Evolutionary conservation across 1,284 basidiomycete species (phyloP).

Genomic region (Cutaneotrichosporon curvatum): DNA sequence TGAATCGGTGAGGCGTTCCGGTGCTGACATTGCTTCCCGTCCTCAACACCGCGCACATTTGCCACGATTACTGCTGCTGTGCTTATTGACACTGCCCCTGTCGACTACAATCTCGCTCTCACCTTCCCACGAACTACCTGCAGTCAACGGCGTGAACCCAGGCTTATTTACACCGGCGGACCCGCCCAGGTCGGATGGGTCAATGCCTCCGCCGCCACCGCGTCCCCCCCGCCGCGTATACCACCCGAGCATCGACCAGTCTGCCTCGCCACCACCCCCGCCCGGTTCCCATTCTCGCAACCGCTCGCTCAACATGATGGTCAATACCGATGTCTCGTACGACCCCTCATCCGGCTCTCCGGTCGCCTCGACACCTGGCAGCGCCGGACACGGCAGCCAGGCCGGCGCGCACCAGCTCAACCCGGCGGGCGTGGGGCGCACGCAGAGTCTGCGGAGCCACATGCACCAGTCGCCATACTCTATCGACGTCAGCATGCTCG

Average conservation of each 20-base stretch:
- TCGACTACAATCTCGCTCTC: too few relatives aligned
- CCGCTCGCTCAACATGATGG: conserved; percentile 30
- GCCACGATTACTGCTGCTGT: not conserved
- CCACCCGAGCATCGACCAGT: conserved; percentile 14
- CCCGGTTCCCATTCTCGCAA: conserved; percentile 21
- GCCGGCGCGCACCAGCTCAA: conserved; percentile 1
- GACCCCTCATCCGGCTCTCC: conserved; percentile 10
- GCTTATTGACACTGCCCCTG: too few relatives aligned
- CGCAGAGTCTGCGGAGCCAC: conserved; percentile 36
- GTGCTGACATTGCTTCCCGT: not conserved
- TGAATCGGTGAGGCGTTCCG: not conserved
- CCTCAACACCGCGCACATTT: not conserved
- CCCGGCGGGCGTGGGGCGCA: conserved; percentile 29
- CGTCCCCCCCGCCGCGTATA: conserved; percentile 35
- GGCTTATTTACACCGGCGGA: conserved; percentile 16
- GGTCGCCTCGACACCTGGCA: conserved; percentile 7
- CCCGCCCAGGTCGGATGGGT: not conserved
- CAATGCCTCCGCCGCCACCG: conserved; percentile 27
- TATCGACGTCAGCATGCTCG: conserved; percentile 21
- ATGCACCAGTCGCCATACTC: conserved; percentile 26
- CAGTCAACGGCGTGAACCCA: conserved; percentile 15
- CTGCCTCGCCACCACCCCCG: conserved; percentile 13
- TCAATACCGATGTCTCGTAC: not conserved
- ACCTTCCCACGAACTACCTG: too few relatives aligned
- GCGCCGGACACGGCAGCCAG: conserved; percentile 4